A percentile compares a stretch with the other conserved stretches of the same genome.
Evolutionary conservation across 371 early-diverging fungal species (phyloP).

Genomic region (Haplosporangium sp.): DNA sequence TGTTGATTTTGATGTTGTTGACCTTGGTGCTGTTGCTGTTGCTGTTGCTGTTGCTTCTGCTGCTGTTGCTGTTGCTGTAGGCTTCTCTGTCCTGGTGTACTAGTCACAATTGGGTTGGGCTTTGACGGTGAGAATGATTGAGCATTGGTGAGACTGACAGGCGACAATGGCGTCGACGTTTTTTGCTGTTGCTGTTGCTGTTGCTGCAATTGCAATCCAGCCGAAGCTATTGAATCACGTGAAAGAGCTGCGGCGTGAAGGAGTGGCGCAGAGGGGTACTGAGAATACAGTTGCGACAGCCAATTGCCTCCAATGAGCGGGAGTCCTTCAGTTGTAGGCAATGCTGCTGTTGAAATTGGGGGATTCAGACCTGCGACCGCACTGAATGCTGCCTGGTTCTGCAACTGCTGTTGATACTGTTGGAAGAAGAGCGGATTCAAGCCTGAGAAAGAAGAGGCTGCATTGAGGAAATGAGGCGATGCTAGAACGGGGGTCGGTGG

Average conservation of each 20-base stretch:
- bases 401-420: slow-evolving; percentile 49
- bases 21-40: slow-evolving; percentile 4
- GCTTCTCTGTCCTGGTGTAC: slow-evolving; percentile 3
- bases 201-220: slow-evolving; percentile 20
- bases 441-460: slow-evolving; percentile 12
- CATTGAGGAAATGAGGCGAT: slow-evolving; percentile 27
- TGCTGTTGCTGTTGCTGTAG: slow-evolving; percentile 24
- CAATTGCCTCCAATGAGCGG: slow-evolving; percentile 20
- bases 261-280: slow-evolving; percentile 24
- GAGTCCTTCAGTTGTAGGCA: slow-evolving; percentile 8
- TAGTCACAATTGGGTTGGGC: slow-evolving; percentile 18
- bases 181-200: slow-evolving; percentile 21
- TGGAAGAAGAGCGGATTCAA: slow-evolving; percentile 39
- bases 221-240: slow-evolving; percentile 21
- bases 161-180: slow-evolving; percentile 11
- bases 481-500: slow-evolving; percentile 44
- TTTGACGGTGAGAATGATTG: slow-evolving; percentile 2
- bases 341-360: slow-evolving; percentile 4
- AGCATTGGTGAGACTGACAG: slow-evolving; percentile 7
- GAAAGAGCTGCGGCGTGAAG: slow-evolving; percentile 12
- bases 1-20: slow-evolving; percentile 18
- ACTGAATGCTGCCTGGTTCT: slow-evolving; percentile 23
- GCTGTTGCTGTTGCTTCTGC: slow-evolving; percentile 20
- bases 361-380: slow-evolving; percentile 21
- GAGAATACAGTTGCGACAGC: slow-evolving; percentile 32